A percentile compares a stretch with the other conserved stretches of the same genome.
Evolutionary conservation across 169 alveolate species (phyloP).

Genomic region (Babesia gibsoni): DNA sequence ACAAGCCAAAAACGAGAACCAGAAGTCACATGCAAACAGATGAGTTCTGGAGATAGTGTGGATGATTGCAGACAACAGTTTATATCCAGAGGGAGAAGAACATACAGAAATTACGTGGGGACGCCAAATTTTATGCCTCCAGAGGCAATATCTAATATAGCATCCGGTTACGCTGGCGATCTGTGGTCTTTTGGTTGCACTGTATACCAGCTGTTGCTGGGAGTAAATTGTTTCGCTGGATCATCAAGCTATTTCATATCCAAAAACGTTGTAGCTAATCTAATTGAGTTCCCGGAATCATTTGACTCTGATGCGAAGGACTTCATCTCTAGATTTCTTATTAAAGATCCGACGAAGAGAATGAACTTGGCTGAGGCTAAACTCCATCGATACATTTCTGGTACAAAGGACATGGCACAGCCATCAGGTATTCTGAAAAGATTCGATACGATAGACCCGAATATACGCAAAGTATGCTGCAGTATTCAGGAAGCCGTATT

Average conservation of each 20-base stretch:
- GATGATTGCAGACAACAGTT: conserved; percentile 9
- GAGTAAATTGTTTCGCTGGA: conserved; percentile 75
- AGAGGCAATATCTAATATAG: conserved; percentile 84
- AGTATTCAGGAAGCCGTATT: conserved; percentile 7
- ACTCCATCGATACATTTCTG: conserved; percentile 31
- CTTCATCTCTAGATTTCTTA: conserved; percentile 60
- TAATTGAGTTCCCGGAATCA: conserved; percentile 55
- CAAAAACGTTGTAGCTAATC: conserved; percentile 52
- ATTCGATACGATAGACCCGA: background rate
- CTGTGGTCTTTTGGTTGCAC: conserved; percentile 91
- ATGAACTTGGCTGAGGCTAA: conserved; percentile 51
- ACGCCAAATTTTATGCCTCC: conserved; percentile 93
- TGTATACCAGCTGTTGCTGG: conserved; percentile 83
- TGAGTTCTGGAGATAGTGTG: conserved; percentile 7
- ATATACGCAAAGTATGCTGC: background rate
- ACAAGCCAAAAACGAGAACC: background rate
- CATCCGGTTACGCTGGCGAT: conserved; percentile 83
- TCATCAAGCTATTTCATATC: conserved; percentile 74
- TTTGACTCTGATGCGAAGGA: conserved; percentile 69
- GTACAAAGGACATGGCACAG: background rate
- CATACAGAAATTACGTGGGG: conserved; percentile 86
- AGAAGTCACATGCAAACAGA: conserved; percentile 9
- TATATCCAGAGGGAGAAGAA: conserved; percentile 61
- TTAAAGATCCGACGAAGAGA: conserved; percentile 66
- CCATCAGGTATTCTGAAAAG: background rate